Base-by-base conservation (phyloP, 2,329 filamentous ascomycete genomes). In the Diaporthe amygdali region DNA sequence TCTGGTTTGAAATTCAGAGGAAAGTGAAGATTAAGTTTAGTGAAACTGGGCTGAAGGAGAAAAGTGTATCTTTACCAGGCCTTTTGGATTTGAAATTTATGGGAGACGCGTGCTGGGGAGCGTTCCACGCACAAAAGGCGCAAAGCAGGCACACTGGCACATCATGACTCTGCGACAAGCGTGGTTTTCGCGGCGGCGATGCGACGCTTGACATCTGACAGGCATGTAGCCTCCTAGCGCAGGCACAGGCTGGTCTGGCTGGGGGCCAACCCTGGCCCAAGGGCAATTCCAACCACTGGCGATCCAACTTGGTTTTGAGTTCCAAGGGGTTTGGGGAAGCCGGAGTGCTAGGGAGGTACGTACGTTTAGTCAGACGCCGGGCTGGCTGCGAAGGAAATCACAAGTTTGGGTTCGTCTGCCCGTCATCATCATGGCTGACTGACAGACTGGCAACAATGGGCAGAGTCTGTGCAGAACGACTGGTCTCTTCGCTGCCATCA, bases 71-170 rank as follows among this genome's bases (percentile, higher is more conserved):
- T 17, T 39, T 17, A 2, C 12, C 52, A 66, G 15, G 15, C 17
- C 5, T 59, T 32, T 39, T 67, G 51, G 27, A 20, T 25, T 49
- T 41, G 30, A 39, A 20, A 59, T 70, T 32, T 56, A 70, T 67
- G 34, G n/a, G 5, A 37, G 37, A 30, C 25, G 52, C 30, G 44
- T 68, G 52, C 51, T 39, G 34, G 47, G 71, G 54, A 67, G 68
- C 47, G 25, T 55, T 72, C 70, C 51, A 66, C 71, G 71, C 71
- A 72, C 71, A 72, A 71, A 71, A 55, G 47, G 15, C 71, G 71
- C 71, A 72, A 59, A 25, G 5, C 41, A 39, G 10, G 10, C 37
- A 49, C 44, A 30, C 9, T 32, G 51, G 61, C 63, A 27, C 39
- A 56, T 37, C 30, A 46, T 70, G 56, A 54, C 32, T 51, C 56